phyloP scores from a whole-genome alignment of 345 rosid genomes.

The Hibiscus mutabilis region DNA sequence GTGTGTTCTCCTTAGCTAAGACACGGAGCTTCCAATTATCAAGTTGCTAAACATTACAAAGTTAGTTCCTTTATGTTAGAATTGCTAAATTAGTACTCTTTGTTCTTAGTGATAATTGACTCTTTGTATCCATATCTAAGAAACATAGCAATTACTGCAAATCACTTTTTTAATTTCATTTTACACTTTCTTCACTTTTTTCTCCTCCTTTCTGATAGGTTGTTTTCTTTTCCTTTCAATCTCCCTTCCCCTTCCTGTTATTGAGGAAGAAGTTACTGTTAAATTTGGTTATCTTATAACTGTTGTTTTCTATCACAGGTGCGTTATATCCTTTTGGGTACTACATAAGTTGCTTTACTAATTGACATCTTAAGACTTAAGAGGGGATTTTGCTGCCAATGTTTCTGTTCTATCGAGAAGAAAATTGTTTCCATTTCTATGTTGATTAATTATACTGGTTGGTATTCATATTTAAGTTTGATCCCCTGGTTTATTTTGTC shows the following conservation, averaged over 20 bases:
- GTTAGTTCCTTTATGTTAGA: background rate
- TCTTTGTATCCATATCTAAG: background rate
- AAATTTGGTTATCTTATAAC: background rate
- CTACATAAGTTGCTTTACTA: background rate
- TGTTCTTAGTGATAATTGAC: background rate
- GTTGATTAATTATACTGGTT: constrained; percentile 11
- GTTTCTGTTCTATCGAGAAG: constrained; percentile 7
- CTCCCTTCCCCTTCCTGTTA: background rate
- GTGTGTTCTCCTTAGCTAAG: background rate
- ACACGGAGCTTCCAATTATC: background rate
- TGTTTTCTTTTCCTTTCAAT: background rate
- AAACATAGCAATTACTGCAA: background rate
- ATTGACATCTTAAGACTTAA: background rate
- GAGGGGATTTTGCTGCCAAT: constrained; percentile 1
- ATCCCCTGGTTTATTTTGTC: background rate
- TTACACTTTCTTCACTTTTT: background rate
- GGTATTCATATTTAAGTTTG: background rate
- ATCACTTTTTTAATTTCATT: background rate
- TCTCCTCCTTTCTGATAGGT: too few species aligned
- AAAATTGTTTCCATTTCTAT: constrained; percentile 10
- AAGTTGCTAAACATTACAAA: background rate
- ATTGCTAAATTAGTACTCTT: background rate
- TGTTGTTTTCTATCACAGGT: constrained; percentile 2
- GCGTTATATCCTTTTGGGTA: constrained; percentile 1
- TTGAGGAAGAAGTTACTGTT: background rate